Percentiles rank a stretch among this genome's conserved stretches.
Conservation (phyloP, 1,284 basidiomycete species). For the Takashimella tepidaria region DNA sequence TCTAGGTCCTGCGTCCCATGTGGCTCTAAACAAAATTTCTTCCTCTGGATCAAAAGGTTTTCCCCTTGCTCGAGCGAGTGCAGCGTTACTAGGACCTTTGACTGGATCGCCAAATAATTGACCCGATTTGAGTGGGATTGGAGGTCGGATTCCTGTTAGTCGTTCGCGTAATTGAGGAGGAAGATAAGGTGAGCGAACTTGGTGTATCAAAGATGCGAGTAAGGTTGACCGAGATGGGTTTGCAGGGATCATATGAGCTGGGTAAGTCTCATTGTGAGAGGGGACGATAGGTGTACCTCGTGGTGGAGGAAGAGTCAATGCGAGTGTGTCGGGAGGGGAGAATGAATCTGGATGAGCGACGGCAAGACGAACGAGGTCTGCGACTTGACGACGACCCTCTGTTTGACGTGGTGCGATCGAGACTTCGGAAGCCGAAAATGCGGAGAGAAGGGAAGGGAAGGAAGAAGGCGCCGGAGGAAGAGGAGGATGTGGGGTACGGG, state of each 20-base stretch:
- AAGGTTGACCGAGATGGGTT: conserved; percentile 27
- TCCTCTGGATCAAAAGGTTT: conserved; percentile 24
- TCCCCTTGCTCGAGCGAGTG: conserved; percentile 31
- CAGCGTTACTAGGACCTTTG: conserved; percentile 30
- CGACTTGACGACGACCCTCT: conserved; percentile 29
- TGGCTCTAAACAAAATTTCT: conserved; percentile 24
- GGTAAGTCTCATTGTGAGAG: conserved; percentile 24
- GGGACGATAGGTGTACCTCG: conserved; percentile 32
- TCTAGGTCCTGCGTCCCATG: conserved; percentile 37
- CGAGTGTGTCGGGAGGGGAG: conserved; percentile 29
- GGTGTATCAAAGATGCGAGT: conserved; percentile 28
- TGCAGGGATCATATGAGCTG: conserved; percentile 26
- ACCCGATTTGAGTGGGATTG: conserved; percentile 8
- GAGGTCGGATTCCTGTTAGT: conserved; percentile 37
- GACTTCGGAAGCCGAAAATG: conserved; percentile 30
- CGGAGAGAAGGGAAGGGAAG: conserved; percentile 27
- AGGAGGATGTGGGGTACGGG: neutral
- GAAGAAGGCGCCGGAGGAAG: conserved; percentile 27
- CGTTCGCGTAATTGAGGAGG: conserved; percentile 35
- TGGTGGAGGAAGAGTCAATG: conserved; percentile 21
- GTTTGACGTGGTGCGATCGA: conserved; percentile 31
- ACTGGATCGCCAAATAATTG: conserved; percentile 30
- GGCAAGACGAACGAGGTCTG: conserved; percentile 29
- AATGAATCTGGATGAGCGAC: conserved; percentile 33
- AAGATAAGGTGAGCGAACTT: conserved; percentile 35